Evolutionary conservation across 2,329 filamentous ascomycete species (phyloP).

Genomic region (Hortaea sp.): DNA sequence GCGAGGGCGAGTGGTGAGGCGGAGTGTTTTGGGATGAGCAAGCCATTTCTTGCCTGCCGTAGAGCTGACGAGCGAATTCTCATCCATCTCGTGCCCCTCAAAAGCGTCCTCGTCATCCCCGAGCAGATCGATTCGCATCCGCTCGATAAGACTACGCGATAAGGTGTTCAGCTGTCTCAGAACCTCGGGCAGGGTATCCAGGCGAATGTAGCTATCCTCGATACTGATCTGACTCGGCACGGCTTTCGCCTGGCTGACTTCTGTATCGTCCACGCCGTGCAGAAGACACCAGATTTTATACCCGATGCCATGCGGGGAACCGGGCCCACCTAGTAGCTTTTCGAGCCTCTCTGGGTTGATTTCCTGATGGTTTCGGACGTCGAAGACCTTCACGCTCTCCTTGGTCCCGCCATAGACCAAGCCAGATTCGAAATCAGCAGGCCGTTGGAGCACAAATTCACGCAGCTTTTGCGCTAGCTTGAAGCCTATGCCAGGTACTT

Average conservation of each 20-base stretch:
- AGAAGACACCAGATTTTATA: slow-evolving; percentile 65
- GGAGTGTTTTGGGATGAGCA: slow-evolving; percentile 69
- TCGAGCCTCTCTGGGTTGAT: slow-evolving; percentile 59
- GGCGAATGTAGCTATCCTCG: slow-evolving; percentile 75
- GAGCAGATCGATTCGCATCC: slow-evolving; percentile 70
- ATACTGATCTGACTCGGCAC: slow-evolving; percentile 86
- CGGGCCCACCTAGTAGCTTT: slow-evolving; percentile 57
- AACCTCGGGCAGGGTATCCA: slow-evolving; percentile 56
- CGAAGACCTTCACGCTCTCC: slow-evolving; percentile 52
- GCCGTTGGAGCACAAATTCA: slow-evolving; percentile 44
- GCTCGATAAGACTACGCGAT: slow-evolving; percentile 58
- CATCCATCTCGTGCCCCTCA: slow-evolving; percentile 8
- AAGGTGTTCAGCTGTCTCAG: slow-evolving; percentile 57
- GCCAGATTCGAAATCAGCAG: slow-evolving; percentile 33
- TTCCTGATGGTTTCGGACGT: slow-evolving; percentile 52
- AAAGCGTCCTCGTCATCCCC: slow-evolving; percentile 34
- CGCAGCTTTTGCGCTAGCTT: slow-evolving; percentile 63
- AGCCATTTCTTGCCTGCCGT: slow-evolving; percentile 49
- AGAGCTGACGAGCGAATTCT: background rate
- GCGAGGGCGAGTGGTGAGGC: slow-evolving; percentile 64
- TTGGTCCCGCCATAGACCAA: slow-evolving; percentile 41
- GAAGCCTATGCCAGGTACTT: slow-evolving; percentile 76
- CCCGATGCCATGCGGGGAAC: slow-evolving; percentile 62
- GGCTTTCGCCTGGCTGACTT: slow-evolving; percentile 61
- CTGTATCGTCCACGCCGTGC: slow-evolving; percentile 66